Conservation (phyloP, 2,329 filamentous ascomycete species). For the Penicillium sp. region DNA sequence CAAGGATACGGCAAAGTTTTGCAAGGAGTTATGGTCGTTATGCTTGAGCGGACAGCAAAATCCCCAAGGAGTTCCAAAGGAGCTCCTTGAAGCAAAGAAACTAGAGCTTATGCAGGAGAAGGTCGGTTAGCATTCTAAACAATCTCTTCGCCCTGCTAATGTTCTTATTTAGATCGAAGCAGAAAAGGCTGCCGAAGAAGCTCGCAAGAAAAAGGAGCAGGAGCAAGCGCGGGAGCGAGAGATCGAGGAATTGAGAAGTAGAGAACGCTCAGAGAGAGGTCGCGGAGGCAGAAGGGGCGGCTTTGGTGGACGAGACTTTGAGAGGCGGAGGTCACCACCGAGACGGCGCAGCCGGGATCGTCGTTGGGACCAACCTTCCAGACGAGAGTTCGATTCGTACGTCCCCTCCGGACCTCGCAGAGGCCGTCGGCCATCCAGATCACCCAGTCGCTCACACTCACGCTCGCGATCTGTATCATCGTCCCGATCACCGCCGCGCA, state of each 20-base stretch:
- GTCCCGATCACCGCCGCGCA: constrained; percentile 38
- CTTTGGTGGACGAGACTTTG: constrained; percentile 48
- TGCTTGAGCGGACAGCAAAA: constrained; percentile 88
- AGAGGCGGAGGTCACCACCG: constrained; percentile 58
- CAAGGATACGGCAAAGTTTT: constrained; percentile 86
- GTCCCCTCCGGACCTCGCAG: constrained; percentile 53
- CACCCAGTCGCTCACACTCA: constrained; percentile 37
- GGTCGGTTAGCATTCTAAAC: constrained; percentile 53
- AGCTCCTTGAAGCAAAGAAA: constrained; percentile 95
- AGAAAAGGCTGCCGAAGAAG: constrained; percentile 78
- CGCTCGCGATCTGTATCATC: constrained; percentile 39
- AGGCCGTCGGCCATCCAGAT: constrained; percentile 44
- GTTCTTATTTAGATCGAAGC: constrained; percentile 68
- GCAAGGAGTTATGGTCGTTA: constrained; percentile 91
- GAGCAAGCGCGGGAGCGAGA: constrained; percentile 74
- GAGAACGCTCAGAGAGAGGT: constrained; percentile 47
- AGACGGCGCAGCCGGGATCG: constrained; percentile 54
- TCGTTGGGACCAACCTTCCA: constrained; percentile 50
- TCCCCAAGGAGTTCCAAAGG: constrained; percentile 89
- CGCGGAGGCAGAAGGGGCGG: constrained; percentile 44
- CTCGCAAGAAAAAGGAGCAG: constrained; percentile 72
- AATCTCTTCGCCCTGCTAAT: constrained; percentile 18
- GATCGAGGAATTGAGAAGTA: constrained; percentile 68
- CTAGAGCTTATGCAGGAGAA: constrained; percentile 92
- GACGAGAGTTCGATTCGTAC: constrained; percentile 62